Evolutionary conservation across 352 stramenopile genomes (phyloP).

Genomic region (Phytophthora pini): DNA sequence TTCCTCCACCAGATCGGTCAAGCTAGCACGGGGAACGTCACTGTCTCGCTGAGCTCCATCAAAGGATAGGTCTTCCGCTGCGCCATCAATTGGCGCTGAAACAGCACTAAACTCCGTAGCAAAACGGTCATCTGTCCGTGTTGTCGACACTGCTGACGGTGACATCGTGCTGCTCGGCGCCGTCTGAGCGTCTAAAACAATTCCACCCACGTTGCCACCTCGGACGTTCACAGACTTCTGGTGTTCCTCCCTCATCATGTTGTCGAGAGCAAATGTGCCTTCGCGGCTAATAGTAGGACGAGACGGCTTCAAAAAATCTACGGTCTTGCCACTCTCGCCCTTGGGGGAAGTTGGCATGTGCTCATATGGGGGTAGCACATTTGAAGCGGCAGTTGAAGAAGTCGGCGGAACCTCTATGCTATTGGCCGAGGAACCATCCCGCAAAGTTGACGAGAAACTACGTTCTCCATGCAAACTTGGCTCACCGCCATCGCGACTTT

Average conservation of each 20-base stretch:
- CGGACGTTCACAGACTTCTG: constrained; percentile 2
- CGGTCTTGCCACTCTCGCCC: not conserved
- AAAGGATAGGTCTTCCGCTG: constrained; percentile 25
- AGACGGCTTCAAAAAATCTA: constrained; percentile 8
- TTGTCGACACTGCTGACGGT: constrained; percentile 6
- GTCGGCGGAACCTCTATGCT: not conserved
- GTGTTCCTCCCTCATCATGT: constrained; percentile 19
- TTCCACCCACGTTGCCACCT: not conserved
- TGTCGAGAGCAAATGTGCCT: constrained; percentile 25
- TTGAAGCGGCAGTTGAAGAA: constrained; percentile 9
- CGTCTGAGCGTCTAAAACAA: constrained; percentile 17
- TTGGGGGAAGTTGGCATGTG: constrained; percentile 29
- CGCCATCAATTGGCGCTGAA: constrained; percentile 18
- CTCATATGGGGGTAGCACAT: constrained; percentile 22
- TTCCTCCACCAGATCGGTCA: constrained; percentile 2
- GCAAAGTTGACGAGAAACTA: constrained; percentile 25
- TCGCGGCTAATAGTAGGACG: constrained; percentile 24
- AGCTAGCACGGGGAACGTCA: constrained; percentile 5
- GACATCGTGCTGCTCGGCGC: constrained; percentile 15
- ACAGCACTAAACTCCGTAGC: constrained; percentile 18
- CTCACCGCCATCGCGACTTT: constrained; percentile 14
- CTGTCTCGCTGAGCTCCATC: constrained; percentile 10
- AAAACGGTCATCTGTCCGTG: constrained; percentile 28
- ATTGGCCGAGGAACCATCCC: not conserved
- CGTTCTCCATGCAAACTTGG: constrained; percentile 26